Evolutionary conservation across 2,329 filamentous ascomycete genomes (phyloP).

Genomic region (Alternaria sp.): DNA sequence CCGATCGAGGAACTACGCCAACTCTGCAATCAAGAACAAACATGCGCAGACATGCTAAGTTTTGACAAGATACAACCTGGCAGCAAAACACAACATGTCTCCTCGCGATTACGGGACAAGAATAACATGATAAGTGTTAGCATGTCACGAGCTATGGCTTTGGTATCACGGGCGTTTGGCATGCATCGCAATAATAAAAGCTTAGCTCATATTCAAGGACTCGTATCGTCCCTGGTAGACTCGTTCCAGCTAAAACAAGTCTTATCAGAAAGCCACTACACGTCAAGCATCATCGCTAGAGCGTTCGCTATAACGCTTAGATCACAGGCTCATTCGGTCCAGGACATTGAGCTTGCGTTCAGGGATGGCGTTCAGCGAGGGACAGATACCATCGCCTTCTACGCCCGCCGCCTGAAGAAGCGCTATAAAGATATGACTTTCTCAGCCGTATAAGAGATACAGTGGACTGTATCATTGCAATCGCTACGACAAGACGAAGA

Average conservation of each 20-base stretch:
- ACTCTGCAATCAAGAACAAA: background rate
- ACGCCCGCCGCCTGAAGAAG: background rate
- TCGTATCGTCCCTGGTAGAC: constrained; percentile 14
- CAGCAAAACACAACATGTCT: background rate
- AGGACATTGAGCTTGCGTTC: constrained; percentile 15
- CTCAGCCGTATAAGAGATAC: background rate
- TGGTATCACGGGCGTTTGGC: constrained; percentile 2
- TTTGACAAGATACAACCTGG: background rate
- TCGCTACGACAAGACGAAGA: background rate
- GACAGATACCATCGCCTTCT: background rate
- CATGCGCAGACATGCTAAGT: background rate
- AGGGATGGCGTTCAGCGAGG: constrained; percentile 7
- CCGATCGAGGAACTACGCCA: background rate
- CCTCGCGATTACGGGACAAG: background rate
- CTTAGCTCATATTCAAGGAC: constrained; percentile 1
- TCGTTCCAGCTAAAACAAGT: background rate
- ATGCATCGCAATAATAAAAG: background rate
- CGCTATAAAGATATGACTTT: background rate
- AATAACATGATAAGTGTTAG: background rate
- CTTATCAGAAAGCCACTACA: background rate
- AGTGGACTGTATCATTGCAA: background rate
- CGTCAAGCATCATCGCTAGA: background rate
- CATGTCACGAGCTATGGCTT: background rate
- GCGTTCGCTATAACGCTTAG: constrained; percentile 15
- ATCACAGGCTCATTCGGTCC: background rate